Evolutionary conservation across 305 asterid genomes (phyloP).

Genomic region (Fraxinus dipetala): DNA sequence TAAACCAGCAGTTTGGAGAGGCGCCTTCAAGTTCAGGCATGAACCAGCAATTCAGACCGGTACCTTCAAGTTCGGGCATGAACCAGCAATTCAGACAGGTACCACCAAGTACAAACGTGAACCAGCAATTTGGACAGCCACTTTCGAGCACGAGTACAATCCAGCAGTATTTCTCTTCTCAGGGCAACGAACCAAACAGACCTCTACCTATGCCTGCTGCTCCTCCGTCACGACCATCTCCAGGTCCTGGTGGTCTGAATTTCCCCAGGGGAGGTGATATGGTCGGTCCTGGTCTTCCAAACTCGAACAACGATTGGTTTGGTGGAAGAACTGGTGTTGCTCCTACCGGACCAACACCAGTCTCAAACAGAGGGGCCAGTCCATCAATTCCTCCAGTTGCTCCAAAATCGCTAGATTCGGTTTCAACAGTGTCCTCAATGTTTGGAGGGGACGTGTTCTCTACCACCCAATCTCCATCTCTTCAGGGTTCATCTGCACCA

Average conservation of each 20-base stretch:
- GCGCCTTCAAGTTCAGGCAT: conserved; percentile 27
- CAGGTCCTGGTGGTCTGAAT: conserved; percentile 38
- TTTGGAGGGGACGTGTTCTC: conserved; percentile 66
- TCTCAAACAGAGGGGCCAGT: conserved; percentile 44
- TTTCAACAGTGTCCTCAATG: conserved; percentile 40
- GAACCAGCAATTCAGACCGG: conserved; percentile 38
- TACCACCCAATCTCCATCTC: conserved; percentile 46
- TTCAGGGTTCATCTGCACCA: conserved; percentile 51
- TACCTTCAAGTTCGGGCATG: conserved; percentile 44
- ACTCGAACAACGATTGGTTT: conserved; percentile 46
- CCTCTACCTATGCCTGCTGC: conserved; percentile 45
- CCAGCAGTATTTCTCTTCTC: conserved; percentile 61
- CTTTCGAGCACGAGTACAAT: conserved; percentile 49
- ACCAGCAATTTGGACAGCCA: conserved; percentile 41
- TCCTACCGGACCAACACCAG: conserved; percentile 48
- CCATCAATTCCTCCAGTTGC: conserved; percentile 42
- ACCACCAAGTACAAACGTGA: conserved; percentile 33
- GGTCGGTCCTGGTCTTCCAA: conserved; percentile 45
- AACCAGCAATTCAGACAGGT: conserved; percentile 41
- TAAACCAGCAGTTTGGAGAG: conserved; percentile 30
- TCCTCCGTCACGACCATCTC: conserved; percentile 51
- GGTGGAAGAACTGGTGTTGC: conserved; percentile 44
- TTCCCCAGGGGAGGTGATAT: conserved; percentile 42
- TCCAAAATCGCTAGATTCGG: conserved; percentile 43
- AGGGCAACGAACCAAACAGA: conserved; percentile 47